phyloP scores from a whole-genome alignment of 257 asterid genomes.

The Plectranthus barbatus region DNA sequence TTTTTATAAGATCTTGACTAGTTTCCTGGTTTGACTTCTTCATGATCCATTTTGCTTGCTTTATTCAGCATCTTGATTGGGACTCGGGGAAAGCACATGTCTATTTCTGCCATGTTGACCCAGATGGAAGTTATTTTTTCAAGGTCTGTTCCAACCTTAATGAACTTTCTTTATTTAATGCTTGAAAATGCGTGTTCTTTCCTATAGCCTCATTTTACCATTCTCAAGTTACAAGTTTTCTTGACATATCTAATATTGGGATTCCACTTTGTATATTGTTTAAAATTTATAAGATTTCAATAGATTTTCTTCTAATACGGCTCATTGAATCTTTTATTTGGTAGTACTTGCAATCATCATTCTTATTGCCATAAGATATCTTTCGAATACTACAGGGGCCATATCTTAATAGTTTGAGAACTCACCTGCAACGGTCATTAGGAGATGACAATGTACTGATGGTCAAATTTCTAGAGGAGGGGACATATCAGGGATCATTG shows the following conservation, averaged over 20 bases:
- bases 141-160: conserved; percentile 40
- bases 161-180: background rate
- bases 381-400: conserved; percentile 59
- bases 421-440: conserved; percentile 61
- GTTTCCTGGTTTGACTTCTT: background rate
- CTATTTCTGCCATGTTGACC: conserved; percentile 40
- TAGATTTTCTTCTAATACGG: background rate
- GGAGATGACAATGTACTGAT: conserved; percentile 66
- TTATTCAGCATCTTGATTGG: conserved; percentile 56
- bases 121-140: conserved; percentile 45
- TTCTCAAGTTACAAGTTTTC: background rate
- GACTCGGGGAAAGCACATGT: conserved; percentile 52
- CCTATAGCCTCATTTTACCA: background rate
- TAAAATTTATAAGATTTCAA: background rate
- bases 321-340: background rate
- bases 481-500: background rate
- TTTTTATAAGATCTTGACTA: conserved; percentile 2
- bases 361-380: background rate
- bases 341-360: background rate
- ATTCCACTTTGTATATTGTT: background rate
- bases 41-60: conserved; percentile 10
- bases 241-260: background rate
- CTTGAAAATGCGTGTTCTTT: background rate
- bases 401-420: conserved; percentile 35
- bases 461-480: conserved; percentile 48